Percentiles rank a stretch among this genome's conserved stretches.
Evolutionary conservation across 2,329 filamentous ascomycete genomes (phyloP).

Genomic region (Allantophomopsis cytisporea): DNA sequence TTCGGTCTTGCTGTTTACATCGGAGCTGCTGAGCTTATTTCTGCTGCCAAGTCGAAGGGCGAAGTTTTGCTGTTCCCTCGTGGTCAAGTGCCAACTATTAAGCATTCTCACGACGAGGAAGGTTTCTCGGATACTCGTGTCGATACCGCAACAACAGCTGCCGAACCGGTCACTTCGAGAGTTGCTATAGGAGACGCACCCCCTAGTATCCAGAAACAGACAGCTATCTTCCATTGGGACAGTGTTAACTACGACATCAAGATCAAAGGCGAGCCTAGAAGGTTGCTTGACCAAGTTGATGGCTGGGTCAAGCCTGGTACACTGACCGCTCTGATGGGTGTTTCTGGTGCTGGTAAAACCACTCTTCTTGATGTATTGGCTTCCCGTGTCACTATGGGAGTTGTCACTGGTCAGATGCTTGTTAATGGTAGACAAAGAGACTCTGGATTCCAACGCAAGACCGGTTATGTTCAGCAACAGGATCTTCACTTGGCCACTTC

Average conservation of each 20-base stretch:
- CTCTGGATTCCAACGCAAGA: slow-evolving; percentile 75
- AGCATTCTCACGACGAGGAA: slow-evolving; percentile 1
- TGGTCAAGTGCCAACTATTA: slow-evolving; percentile 31
- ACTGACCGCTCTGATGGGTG: slow-evolving; percentile 68
- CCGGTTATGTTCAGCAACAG: slow-evolving; percentile 82
- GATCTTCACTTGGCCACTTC: slow-evolving; percentile 55
- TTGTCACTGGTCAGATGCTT: slow-evolving; percentile 71
- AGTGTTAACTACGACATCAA: slow-evolving; percentile 39
- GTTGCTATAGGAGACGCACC: too few species aligned
- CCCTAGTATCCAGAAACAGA: background rate
- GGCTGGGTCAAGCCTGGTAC: slow-evolving; percentile 89
- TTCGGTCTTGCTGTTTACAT: slow-evolving; percentile 49
- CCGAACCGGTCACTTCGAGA: too few species aligned
- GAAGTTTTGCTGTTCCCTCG: slow-evolving; percentile 64
- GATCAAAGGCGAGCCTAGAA: slow-evolving; percentile 52
- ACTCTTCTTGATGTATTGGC: slow-evolving; percentile 76
- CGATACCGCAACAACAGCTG: too few species aligned
- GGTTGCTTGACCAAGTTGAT: slow-evolving; percentile 71
- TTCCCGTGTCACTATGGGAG: slow-evolving; percentile 73
- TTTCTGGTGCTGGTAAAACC: slow-evolving; percentile 69
- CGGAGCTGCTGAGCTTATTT: slow-evolving; percentile 41
- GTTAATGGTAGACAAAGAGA: slow-evolving; percentile 52
- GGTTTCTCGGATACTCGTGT: background rate
- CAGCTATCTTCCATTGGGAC: slow-evolving; percentile 4
- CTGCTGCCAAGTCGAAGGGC: slow-evolving; percentile 58